Evolutionary conservation across 2,329 filamentous ascomycete genomes (phyloP).

Genomic region (Microdochium paspali): DNA sequence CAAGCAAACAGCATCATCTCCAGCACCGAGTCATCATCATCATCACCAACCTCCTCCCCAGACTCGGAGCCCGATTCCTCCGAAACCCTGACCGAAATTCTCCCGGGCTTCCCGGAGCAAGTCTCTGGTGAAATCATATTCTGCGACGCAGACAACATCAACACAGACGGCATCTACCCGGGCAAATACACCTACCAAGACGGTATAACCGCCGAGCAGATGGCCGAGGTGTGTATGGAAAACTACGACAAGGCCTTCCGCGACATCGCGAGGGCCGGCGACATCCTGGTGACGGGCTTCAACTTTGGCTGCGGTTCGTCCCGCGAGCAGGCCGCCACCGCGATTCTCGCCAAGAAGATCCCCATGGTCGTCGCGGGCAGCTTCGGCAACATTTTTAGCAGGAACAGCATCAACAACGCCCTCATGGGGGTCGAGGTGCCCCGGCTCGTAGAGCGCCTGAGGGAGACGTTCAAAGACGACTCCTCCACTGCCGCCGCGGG

Average conservation of each 20-base stretch:
- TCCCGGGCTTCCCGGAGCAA: conserved; percentile 76
- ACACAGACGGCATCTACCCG: conserved; percentile 89
- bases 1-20: conserved; percentile 57
- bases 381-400: conserved; percentile 75
- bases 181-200: conserved; percentile 89
- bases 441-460: conserved; percentile 53
- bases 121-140: conserved; percentile 84
- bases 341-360: conserved; percentile 72
- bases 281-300: conserved; percentile 78
- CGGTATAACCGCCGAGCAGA: conserved; percentile 62
- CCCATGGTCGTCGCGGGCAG: conserved; percentile 72
- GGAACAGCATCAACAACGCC: conserved; percentile 74
- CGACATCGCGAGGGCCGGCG: conserved; percentile 52
- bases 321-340: conserved; percentile 81
- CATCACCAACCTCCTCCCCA: no score
- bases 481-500: no score
- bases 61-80: no score
- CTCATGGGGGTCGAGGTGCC: conserved; percentile 65
- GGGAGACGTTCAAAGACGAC: conserved; percentile 44
- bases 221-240: conserved; percentile 87
- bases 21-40: conserved; percentile 42
- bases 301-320: conserved; percentile 83
- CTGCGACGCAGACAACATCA: conserved; percentile 66
- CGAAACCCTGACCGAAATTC: conserved; percentile 55
- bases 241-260: conserved; percentile 79